Evolutionary conservation across 2,329 filamentous ascomycete genomes (phyloP).

Genomic region (Aurifilum marmelostoma): DNA sequence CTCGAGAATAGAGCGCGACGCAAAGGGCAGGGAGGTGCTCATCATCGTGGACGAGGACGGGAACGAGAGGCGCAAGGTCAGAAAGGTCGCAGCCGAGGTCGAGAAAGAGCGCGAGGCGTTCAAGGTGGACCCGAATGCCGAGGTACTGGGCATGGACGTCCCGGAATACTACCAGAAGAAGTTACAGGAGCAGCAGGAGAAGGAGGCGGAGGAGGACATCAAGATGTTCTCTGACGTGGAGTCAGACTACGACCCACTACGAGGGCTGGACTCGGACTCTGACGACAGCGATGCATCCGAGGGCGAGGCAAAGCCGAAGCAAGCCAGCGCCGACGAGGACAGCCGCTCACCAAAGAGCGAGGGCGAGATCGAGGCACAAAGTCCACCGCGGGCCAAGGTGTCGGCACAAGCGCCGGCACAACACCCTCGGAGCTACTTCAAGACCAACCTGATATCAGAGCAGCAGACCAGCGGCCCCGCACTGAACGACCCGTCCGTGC

Average conservation of each 20-base stretch:
- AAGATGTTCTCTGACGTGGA: conserved; percentile 69
- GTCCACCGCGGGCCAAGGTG: conserved; percentile 33
- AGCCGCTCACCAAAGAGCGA: conserved; percentile 24
- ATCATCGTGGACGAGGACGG: conserved; percentile 70
- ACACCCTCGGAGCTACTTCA: conserved; percentile 63
- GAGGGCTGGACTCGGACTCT: conserved; percentile 56
- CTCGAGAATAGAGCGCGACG: conserved; percentile 63
- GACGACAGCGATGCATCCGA: conserved; percentile 43
- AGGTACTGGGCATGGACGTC: conserved; percentile 68
- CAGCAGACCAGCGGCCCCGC: conserved; percentile 56
- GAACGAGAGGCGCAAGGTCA: conserved; percentile 66
- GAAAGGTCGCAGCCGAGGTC: conserved; percentile 51
- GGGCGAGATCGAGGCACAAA: conserved; percentile 32
- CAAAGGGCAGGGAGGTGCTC: conserved; percentile 64
- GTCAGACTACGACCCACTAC: conserved; percentile 70
- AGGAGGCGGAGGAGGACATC: conserved; percentile 57
- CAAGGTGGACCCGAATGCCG: conserved; percentile 57
- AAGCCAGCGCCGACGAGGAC: background rate
- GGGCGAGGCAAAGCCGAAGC: conserved; percentile 36
- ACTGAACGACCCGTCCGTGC: conserved; percentile 74
- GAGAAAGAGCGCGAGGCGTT: conserved; percentile 44
- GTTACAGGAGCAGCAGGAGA: conserved; percentile 50
- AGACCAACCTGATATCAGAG: conserved; percentile 60
- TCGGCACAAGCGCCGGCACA: conserved; percentile 39
- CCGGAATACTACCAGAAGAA: conserved; percentile 60